Evolutionary conservation across 257 asterid genomes (phyloP).

Genomic region (Solanum microdontum): DNA sequence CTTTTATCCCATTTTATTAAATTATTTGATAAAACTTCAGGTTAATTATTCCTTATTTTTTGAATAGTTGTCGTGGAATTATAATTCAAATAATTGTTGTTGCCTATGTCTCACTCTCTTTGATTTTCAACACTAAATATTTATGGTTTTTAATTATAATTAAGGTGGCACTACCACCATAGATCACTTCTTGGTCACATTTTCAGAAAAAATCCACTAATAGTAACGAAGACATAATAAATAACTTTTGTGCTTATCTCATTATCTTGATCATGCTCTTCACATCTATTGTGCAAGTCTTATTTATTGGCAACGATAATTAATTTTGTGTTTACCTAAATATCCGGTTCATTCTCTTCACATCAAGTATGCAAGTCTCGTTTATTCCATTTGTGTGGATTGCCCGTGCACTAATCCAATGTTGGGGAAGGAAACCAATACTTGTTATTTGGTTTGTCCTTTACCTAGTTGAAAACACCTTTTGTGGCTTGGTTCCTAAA

Average conservation of each 20-base stretch:
- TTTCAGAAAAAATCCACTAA: not conserved
- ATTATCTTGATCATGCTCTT: too few relatives aligned
- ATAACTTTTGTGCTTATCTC: not conserved
- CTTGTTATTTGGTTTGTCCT: not conserved
- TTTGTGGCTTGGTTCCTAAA: not conserved
- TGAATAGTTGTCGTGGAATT: too few relatives aligned
- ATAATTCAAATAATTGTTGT: not conserved
- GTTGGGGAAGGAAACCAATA: not conserved
- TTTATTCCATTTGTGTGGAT: not conserved
- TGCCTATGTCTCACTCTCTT: not conserved
- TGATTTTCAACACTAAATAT: not conserved
- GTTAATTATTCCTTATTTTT: too few relatives aligned
- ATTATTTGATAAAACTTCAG: too few relatives aligned
- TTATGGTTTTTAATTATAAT: too few relatives aligned
- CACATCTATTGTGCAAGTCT: too few relatives aligned
- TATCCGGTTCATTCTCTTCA: too few relatives aligned
- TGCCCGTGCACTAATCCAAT: not conserved
- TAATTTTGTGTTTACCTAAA: too few relatives aligned
- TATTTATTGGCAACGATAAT: too few relatives aligned
- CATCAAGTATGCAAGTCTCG: not conserved
- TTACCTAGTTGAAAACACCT: not conserved
- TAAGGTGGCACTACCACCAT: not conserved
- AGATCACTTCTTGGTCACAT: not conserved
- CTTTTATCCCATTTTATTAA: too few relatives aligned
- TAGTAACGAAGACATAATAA: too few relatives aligned